phyloP scores from a whole-genome alignment of 1,284 basidiomycete genomes.

The Trichosporon ovoides region DNA sequence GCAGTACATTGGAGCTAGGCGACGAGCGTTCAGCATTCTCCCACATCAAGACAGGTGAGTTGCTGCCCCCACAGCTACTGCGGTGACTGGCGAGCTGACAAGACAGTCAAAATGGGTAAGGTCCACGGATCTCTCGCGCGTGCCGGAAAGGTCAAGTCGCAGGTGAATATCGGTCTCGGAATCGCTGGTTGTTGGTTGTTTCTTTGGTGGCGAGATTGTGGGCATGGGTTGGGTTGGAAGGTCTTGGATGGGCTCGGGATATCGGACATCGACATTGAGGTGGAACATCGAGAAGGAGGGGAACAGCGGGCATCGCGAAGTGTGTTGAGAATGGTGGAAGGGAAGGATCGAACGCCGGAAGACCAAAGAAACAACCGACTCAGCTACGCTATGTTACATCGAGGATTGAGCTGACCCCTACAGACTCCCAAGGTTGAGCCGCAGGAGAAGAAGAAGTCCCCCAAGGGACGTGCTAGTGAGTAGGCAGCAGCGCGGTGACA shows the following conservation, averaged over 20 bases:
- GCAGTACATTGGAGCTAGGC: background rate
- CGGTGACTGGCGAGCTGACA: background rate
- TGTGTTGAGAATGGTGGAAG: background rate
- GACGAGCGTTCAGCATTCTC: background rate
- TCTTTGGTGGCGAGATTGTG: background rate
- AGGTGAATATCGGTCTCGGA: slow-evolving; percentile 49
- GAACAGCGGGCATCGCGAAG: no score
- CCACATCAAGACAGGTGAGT: slow-evolving; percentile 15
- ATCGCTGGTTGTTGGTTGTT: background rate
- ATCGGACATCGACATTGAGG: background rate
- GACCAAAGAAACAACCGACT: background rate
- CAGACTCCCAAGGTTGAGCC: slow-evolving; percentile 87
- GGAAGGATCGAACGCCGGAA: background rate
- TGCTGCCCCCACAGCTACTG: background rate
- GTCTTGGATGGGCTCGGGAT: background rate
- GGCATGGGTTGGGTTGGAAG: background rate
- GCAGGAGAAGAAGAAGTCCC: slow-evolving; percentile 96
- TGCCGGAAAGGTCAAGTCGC: slow-evolving; percentile 99
- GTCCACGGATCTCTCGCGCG: slow-evolving; percentile 99
- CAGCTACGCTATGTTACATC: background rate
- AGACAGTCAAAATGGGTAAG: slow-evolving; percentile 53
- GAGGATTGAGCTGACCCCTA: slow-evolving; percentile 3
- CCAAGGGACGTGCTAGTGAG: slow-evolving; percentile 80
- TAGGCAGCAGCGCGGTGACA: slow-evolving; percentile 11
- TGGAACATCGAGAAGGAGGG: no score